Base-by-base conservation (phyloP, 2,329 filamentous ascomycete species). In the Microdochium nivale region DNA sequence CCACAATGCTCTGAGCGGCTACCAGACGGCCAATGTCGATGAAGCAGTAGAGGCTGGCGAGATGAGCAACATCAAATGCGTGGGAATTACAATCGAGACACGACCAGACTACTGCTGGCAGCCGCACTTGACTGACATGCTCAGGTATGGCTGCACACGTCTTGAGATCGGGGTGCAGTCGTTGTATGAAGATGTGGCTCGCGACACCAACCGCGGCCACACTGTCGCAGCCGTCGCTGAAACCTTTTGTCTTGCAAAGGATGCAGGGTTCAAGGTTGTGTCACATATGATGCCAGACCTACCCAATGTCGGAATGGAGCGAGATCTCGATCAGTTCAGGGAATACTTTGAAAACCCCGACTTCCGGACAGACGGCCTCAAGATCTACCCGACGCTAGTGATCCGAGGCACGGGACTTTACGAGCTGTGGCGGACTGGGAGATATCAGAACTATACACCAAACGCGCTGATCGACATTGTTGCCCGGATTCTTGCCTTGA, bases 211-310 rank as follows among this genome's bases (percentile, higher is more conserved):
- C 69, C 82, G 94, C 64, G 94, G 94, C 0, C 94, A 99, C 68
- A 99, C 94, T 0, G 94, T 99, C 24, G 90, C 90, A 7, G 83
- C 95, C 1, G 94, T 99, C 0, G 92, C 90, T 27, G 91, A 99
- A 70, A 99, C 94, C 0, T 99, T 99, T 67, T 95, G 88, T 59
- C 77, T 96, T n/a, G 84, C 94, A 56, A 99, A 99, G 70, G 95
- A 99, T 67, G 90, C 95, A 5, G 94, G 94, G 1, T 99, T 96
- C 79, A 99, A 99, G 69, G 94, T 99, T 1, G 94, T 99, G 56
- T 95, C 89, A 59, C 94, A 99, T 71, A 99, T 99, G 94, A 99
- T 99, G 94, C 94, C 94, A 1, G 94, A 99, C 66, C 72, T 99
- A 48, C 94, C 94, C 3, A 99, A 99, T 62, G 94, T 99, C 2